Conservation (phyloP, 257 asterid species). For the Petunia axillaris region DNA sequence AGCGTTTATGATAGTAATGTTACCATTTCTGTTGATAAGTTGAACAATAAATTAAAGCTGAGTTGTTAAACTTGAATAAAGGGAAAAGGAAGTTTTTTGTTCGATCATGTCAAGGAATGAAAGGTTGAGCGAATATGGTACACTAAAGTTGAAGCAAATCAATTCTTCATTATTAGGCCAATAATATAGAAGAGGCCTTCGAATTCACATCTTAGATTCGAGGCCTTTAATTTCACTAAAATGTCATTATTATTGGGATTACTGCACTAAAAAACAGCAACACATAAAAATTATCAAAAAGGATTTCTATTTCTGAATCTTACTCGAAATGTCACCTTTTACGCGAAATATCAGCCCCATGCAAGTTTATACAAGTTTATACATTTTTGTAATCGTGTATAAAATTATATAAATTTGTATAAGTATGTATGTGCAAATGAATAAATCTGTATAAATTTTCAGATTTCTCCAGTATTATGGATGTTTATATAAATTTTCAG, state of each 20-base stretch:
- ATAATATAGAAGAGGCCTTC: background rate
- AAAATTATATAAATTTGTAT: too few relatives aligned
- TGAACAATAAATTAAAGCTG: background rate
- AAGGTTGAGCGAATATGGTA: background rate
- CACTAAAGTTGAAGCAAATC: background rate
- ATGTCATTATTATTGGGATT: background rate
- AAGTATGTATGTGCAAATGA: too few relatives aligned
- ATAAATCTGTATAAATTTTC: too few relatives aligned
- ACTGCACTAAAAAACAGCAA: too few relatives aligned
- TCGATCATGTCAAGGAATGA: conserved; percentile 25
- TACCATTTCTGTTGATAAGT: background rate
- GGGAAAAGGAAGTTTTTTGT: conserved; percentile 27
- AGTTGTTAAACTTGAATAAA: background rate
- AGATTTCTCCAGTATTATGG: too few relatives aligned
- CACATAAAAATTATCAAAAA: too few relatives aligned
- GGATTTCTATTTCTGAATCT: too few relatives aligned
- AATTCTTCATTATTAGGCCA: conserved; percentile 3
- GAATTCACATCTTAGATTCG: background rate
- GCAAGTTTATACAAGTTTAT: too few relatives aligned
- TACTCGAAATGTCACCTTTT: too few relatives aligned
- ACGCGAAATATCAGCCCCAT: too few relatives aligned
- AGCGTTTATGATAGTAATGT: background rate
- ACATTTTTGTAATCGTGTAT: too few relatives aligned
- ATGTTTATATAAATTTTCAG: too few relatives aligned
- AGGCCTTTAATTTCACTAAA: background rate